A percentile compares a stretch with the other conserved stretches of the same genome.
Evolutionary conservation across 2,329 filamentous ascomycete genomes (phyloP).

Genomic region (Fusarium sp.): DNA sequence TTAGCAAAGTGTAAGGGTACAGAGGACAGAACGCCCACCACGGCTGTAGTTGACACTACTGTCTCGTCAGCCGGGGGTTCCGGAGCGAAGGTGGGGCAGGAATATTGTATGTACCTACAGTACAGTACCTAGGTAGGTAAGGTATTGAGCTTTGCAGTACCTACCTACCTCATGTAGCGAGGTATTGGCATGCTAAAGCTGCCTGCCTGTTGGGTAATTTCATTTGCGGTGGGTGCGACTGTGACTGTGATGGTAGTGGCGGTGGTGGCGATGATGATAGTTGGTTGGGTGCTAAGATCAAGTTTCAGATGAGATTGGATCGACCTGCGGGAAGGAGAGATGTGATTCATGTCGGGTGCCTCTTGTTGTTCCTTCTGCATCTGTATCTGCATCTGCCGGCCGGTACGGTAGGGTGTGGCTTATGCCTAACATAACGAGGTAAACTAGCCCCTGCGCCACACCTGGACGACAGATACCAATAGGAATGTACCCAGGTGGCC

Average conservation of each 20-base stretch:
- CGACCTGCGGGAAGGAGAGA: neutral
- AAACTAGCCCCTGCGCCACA: constrained; percentile 15
- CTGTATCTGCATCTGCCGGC: neutral
- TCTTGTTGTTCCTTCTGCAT: neutral
- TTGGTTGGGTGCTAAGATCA: neutral
- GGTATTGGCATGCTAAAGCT: neutral
- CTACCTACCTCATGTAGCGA: no score
- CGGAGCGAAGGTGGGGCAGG: neutral
- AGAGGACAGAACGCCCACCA: neutral
- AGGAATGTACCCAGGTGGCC: no score
- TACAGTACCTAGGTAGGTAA: no score
- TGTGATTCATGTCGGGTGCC: neutral
- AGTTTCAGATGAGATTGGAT: neutral
- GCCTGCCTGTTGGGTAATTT: no score
- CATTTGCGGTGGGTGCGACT: neutral
- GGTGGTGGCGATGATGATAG: neutral
- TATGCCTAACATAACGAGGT: neutral
- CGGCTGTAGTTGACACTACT: neutral
- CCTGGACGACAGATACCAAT: neutral
- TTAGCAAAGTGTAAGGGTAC: constrained; percentile 6
- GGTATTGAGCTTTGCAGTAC: neutral
- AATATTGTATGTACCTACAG: neutral
- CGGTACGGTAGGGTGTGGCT: constrained; percentile 10
- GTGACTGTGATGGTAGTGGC: neutral
- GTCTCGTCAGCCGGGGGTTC: neutral